A percentile compares a stretch with the other conserved stretches of the same genome.
phyloP scores from a whole-genome alignment of 805 yeast genomes.

The Zygosaccharomyces rouxii region DNA sequence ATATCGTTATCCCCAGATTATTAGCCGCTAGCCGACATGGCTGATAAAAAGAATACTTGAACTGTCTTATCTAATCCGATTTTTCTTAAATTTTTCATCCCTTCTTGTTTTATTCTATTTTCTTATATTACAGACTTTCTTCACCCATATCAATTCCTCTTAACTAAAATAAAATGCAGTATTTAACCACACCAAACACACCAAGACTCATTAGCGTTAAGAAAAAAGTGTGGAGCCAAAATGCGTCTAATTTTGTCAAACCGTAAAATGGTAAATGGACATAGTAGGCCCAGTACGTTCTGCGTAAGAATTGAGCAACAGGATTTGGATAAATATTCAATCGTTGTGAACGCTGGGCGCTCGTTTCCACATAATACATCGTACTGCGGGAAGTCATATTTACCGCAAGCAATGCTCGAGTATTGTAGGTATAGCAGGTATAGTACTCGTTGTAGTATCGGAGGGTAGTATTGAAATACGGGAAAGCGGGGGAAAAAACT shows the following conservation, averaged over 20 bases:
- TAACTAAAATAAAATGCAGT: conserved; percentile 19
- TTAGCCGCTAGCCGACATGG: too few relatives aligned
- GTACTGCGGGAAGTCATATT: conserved; percentile 3
- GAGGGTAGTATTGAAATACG: too few relatives aligned
- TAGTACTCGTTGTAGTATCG: too few relatives aligned
- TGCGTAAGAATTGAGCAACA: conserved; percentile 1
- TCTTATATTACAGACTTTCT: neutral
- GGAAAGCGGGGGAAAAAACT: too few relatives aligned
- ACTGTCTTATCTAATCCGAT: too few relatives aligned
- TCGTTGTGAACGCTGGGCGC: conserved; percentile 3
- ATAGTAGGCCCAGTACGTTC: conserved; percentile 38
- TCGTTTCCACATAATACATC: conserved; percentile 3
- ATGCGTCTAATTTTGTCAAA: conserved; percentile 42
- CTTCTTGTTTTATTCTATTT: neutral
- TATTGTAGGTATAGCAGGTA: too few relatives aligned
- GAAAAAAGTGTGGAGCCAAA: conserved; percentile 38
- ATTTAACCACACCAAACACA: conserved; percentile 38
- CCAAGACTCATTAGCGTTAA: conserved; percentile 37
- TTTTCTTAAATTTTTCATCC: too few relatives aligned
- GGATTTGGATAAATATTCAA: neutral
- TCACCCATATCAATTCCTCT: neutral
- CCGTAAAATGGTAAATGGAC: conserved; percentile 43
- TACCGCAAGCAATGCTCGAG: too few relatives aligned
- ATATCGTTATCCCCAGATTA: too few relatives aligned
- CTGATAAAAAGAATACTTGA: too few relatives aligned